Evolutionary conservation across 2,329 filamentous ascomycete species (phyloP).

Genomic region (Fusarium poae): DNA sequence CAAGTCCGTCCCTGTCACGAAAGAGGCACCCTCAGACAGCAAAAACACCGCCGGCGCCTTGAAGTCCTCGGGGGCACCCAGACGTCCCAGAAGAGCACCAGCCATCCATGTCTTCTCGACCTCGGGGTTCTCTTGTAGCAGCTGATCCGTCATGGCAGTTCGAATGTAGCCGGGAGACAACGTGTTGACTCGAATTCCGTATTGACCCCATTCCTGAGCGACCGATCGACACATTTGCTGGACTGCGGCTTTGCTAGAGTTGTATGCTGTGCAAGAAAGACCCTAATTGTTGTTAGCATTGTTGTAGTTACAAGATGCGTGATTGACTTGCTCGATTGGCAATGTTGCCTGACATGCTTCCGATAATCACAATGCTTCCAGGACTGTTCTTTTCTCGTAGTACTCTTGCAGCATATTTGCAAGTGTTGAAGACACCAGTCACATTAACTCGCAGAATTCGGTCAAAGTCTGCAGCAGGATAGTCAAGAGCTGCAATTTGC

Average conservation of each 20-base stretch:
- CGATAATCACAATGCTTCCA: constrained; percentile 65
- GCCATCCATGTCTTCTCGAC: constrained; percentile 66
- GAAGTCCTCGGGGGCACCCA: constrained; percentile 69
- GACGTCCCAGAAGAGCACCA: constrained; percentile 64
- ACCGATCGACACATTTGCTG: constrained; percentile 71
- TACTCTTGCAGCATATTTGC: constrained; percentile 75
- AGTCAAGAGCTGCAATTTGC: constrained; percentile 61
- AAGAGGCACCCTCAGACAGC: constrained; percentile 67
- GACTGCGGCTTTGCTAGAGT: constrained; percentile 72
- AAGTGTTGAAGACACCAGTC: constrained; percentile 77
- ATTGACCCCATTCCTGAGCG: constrained; percentile 71
- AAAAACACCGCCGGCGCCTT: constrained; percentile 69
- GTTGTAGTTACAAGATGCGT: neutral
- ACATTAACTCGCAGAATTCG: constrained; percentile 78
- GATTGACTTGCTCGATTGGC: constrained; percentile 61
- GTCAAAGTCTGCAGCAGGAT: constrained; percentile 70
- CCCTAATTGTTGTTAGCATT: constrained; percentile 57
- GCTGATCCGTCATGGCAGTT: constrained; percentile 62
- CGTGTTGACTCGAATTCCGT: constrained; percentile 75
- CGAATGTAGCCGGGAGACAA: constrained; percentile 71
- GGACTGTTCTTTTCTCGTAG: constrained; percentile 57
- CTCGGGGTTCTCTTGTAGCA: constrained; percentile 61
- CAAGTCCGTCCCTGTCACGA: constrained; percentile 70
- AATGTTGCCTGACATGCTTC: constrained; percentile 63
- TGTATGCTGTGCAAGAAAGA: constrained; percentile 73